These are phyloP conservation scores for Agrocybe pediades DNA, from an alignment of 768 basidiomycete species.

Conservation along the genomic window DNA sequence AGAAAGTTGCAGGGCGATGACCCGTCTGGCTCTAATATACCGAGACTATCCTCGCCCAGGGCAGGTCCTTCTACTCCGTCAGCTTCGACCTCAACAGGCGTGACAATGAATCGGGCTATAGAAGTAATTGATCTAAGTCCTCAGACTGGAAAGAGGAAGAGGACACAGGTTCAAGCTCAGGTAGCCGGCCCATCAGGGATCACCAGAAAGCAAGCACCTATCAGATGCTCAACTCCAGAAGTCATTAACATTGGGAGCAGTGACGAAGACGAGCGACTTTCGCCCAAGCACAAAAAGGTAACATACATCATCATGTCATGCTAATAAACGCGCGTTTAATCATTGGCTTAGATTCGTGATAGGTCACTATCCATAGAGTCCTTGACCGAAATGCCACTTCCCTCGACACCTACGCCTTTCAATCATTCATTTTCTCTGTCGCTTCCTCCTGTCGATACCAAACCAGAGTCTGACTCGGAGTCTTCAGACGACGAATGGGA, in stretches of 20 bases:
- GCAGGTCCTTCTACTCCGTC: too few relatives aligned
- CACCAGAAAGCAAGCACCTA: not conserved
- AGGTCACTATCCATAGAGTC: not conserved
- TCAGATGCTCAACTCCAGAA: not conserved
- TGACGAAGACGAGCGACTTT: slow-evolving; percentile 11
- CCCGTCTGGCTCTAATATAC: too few relatives aligned
- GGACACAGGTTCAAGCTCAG: not conserved
- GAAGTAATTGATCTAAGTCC: too few relatives aligned
- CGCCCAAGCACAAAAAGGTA: slow-evolving; percentile 9
- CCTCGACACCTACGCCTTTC: not conserved
- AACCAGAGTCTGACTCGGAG: not conserved
- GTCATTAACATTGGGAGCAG: slow-evolving; percentile 14
- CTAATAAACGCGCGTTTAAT: not conserved
- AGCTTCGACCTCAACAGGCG: too few relatives aligned
- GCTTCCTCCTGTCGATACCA: not conserved
- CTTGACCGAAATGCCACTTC: not conserved
- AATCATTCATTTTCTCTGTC: too few relatives aligned
- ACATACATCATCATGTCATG: not conserved
- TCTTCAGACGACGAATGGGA: not conserved
- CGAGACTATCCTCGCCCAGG: too few relatives aligned
- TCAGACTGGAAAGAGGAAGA: not conserved
- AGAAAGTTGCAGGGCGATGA: too few relatives aligned
- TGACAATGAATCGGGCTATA: too few relatives aligned
- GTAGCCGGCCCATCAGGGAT: not conserved
- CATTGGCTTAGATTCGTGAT: not conserved